Evolutionary conservation across 768 basidiomycete genomes (phyloP).

Genomic region (Kwoniella sp.): DNA sequence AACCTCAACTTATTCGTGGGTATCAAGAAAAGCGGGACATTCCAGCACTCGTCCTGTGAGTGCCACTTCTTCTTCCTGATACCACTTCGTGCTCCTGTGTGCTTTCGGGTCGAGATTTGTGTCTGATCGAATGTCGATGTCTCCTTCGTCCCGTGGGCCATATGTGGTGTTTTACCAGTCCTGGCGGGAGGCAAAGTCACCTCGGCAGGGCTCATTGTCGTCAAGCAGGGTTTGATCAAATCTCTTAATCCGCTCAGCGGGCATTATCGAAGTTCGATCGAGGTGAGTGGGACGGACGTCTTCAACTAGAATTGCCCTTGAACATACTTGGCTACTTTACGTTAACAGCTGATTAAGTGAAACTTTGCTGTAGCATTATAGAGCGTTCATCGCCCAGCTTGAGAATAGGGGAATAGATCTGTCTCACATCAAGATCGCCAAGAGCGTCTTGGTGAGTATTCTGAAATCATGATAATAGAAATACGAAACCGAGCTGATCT

Average conservation of each 20-base stretch:
- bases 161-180: slow-evolving; percentile 38
- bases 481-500: not conserved
- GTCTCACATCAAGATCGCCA: slow-evolving; percentile 65
- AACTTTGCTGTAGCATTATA: slow-evolving; percentile 63
- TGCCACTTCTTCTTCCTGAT: not conserved
- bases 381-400: slow-evolving; percentile 63
- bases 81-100: too few species aligned
- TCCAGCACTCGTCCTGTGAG: slow-evolving; percentile 68
- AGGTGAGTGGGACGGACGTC: slow-evolving; percentile 55
- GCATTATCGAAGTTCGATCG: slow-evolving; percentile 68
- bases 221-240: slow-evolving; percentile 66
- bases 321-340: too few species aligned
- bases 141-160: too few species aligned
- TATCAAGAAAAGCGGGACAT: slow-evolving; percentile 67
- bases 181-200: slow-evolving; percentile 61
- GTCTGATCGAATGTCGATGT: too few species aligned
- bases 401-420: slow-evolving; percentile 65
- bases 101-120: too few species aligned
- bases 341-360: not conserved
- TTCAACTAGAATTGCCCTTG: not conserved
- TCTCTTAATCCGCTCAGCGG: slow-evolving; percentile 69
- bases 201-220: slow-evolving; percentile 68
- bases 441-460: slow-evolving; percentile 61
- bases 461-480: not conserved
- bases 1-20: slow-evolving; percentile 67